A percentile compares a stretch with the other conserved stretches of the same genome.
phyloP scores from a whole-genome alignment of 495 filamentous ascomycete species.

The Saxophila tyrrhenica region DNA sequence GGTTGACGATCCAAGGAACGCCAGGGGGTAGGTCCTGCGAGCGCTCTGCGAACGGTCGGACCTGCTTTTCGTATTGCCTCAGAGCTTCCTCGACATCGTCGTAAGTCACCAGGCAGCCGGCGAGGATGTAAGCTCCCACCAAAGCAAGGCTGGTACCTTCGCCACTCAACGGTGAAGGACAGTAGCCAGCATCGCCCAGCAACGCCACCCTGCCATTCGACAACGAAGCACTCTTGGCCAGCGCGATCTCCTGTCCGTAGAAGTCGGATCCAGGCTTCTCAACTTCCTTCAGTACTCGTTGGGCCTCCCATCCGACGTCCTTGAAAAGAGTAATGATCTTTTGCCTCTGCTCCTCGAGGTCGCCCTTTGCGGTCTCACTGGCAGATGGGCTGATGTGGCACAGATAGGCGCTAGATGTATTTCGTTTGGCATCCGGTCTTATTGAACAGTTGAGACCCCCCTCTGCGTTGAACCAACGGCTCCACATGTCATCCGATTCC shows the following conservation, averaged over 20 bases:
- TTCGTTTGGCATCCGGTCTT: neutral
- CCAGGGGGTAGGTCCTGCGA: conserved; percentile 11
- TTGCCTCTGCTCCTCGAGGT: conserved; percentile 4
- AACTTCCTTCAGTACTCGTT: conserved; percentile 6
- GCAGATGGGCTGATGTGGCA: neutral
- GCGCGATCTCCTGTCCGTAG: conserved; percentile 19
- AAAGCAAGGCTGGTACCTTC: conserved; percentile 24
- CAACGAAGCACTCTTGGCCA: conserved; percentile 14
- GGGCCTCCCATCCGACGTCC: conserved; percentile 10
- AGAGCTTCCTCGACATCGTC: conserved; percentile 4
- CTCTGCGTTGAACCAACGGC: conserved; percentile 2
- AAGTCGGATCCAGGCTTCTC: conserved; percentile 1
- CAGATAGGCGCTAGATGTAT: conserved; percentile 9
- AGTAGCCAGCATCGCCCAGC: conserved; percentile 25
- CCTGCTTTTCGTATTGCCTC: conserved; percentile 13
- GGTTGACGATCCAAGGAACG: conserved; percentile 10
- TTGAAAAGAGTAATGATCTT: neutral
- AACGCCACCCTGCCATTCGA: conserved; percentile 23
- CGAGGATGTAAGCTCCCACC: conserved; percentile 25
- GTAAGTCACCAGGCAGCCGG: conserved; percentile 22
- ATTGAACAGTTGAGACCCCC: neutral
- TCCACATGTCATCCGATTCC: conserved; percentile 6
- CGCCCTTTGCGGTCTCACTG: neutral
- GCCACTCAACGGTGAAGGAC: conserved; percentile 18
- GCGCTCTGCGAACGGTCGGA: conserved; percentile 9